Evolutionary conservation across 2,329 filamentous ascomycete species (phyloP).

Genomic region (Talaromyces pinophilus): DNA sequence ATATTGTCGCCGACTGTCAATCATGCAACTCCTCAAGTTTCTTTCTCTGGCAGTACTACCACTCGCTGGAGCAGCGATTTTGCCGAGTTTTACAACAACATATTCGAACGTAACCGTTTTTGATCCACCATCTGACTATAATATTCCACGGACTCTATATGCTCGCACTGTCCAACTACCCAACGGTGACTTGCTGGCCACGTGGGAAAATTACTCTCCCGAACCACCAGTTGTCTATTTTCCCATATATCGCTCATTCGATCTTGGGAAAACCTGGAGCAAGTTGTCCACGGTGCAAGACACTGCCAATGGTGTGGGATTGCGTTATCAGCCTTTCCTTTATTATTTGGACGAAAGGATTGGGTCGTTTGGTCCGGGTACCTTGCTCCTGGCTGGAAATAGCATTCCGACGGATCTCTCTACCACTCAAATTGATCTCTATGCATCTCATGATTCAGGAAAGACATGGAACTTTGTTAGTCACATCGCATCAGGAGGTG

Average conservation of each 20-base stretch:
- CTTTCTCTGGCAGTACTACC: background rate
- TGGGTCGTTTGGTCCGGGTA: background rate
- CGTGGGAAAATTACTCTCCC: background rate
- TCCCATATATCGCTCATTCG: conserved; percentile 2
- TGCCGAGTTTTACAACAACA: background rate
- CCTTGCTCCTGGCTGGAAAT: background rate
- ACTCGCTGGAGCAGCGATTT: background rate
- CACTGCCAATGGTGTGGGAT: background rate
- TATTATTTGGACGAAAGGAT: background rate
- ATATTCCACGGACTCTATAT: background rate
- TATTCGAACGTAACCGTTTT: background rate
- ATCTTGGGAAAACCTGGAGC: background rate
- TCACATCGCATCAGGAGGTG: background rate
- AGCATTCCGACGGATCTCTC: background rate
- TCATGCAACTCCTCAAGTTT: background rate
- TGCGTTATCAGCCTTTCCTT: background rate
- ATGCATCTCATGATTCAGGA: background rate
- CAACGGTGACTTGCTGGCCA: background rate
- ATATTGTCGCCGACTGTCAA: background rate
- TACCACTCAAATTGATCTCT: background rate
- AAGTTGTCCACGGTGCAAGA: background rate
- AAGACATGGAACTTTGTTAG: background rate
- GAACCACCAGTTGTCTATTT: background rate
- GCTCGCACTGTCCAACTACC: background rate
- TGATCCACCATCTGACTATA: background rate